Evolutionary conservation across 139 green algal species (phyloP).

Genomic region (Chlamydomonas incerta): DNA sequence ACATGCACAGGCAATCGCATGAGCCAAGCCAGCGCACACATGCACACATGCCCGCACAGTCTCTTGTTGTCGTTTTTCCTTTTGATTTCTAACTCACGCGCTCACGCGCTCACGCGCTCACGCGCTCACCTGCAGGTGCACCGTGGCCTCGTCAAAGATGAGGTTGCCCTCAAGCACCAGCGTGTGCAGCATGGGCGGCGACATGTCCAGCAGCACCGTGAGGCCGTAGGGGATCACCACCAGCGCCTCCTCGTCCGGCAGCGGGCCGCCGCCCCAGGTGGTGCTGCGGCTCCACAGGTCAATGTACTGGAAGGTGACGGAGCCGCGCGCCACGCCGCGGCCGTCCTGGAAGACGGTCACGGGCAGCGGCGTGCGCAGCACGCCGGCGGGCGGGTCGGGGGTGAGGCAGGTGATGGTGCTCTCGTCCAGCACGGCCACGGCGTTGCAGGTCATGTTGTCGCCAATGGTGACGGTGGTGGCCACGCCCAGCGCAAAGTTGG

Average conservation of each 20-base stretch:
- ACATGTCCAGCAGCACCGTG: constrained; percentile 74
- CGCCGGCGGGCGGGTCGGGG: neutral
- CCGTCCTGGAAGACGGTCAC: neutral
- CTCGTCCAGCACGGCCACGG: neutral
- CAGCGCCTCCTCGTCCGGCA: constrained; percentile 59
- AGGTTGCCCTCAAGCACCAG: constrained; percentile 72
- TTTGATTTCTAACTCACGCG: no score
- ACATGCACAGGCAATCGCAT: no score
- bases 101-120: no score
- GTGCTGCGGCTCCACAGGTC: constrained; percentile 70
- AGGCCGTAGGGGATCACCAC: constrained; percentile 58
- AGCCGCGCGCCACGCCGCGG: constrained; percentile 9
- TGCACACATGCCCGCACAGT: no score
- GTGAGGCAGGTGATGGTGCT: constrained; percentile 47
- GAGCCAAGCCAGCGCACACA: no score
- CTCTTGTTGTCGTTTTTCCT: no score
- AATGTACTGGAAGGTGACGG: constrained; percentile 55
- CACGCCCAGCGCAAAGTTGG: neutral
- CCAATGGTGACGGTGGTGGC: constrained; percentile 7
- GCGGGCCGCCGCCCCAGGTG: constrained; percentile 71
- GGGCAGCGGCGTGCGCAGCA: constrained; percentile 4
- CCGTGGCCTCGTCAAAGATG: constrained; percentile 59
- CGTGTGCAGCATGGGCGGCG: constrained; percentile 57
- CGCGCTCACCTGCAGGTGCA: neutral
- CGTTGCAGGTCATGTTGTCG: constrained; percentile 16